A percentile compares a stretch with the other conserved stretches of the same genome.
phyloP scores from a whole-genome alignment of 2,329 filamentous ascomycete species.

The Apiospora marii region DNA sequence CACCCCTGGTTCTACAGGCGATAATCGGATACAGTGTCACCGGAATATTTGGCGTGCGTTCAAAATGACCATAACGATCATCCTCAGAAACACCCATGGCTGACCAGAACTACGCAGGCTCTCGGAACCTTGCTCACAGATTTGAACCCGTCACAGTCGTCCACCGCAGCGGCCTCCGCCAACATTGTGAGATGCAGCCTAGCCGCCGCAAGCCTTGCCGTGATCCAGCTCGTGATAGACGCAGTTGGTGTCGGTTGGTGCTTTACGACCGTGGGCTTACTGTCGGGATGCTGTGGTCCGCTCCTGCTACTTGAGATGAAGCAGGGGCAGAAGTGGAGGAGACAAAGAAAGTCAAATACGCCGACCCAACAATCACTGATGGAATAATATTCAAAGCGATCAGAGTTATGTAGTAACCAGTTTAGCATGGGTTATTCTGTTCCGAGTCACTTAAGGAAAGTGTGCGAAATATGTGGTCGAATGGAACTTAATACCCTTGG shows the following conservation, averaged over 20 bases:
- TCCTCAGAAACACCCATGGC: neutral
- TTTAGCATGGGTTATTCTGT: neutral
- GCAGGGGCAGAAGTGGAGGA: conserved; percentile 29
- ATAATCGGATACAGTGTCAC: neutral
- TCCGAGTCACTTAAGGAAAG: neutral
- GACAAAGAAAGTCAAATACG: conserved; percentile 23
- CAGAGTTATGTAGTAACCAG: too few species aligned
- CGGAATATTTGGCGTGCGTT: neutral
- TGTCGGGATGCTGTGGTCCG: conserved; percentile 9
- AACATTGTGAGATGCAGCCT: conserved; percentile 11
- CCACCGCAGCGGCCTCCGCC: neutral
- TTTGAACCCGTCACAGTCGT: neutral
- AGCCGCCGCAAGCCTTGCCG: neutral
- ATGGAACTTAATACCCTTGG: neutral
- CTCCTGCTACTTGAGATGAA: conserved; percentile 30
- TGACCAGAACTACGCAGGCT: neutral
- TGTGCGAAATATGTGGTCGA: neutral
- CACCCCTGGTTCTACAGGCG: neutral
- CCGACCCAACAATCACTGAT: neutral
- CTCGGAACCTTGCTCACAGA: neutral
- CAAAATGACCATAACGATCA: neutral
- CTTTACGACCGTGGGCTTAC: neutral
- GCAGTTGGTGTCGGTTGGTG: neutral
- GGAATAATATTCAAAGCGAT: too few species aligned
- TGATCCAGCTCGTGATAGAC: conserved; percentile 1